These are phyloP conservation scores for Mallotus nudiflorus DNA, from an alignment of 345 rosid genomes.

Conservation along the genomic window DNA sequence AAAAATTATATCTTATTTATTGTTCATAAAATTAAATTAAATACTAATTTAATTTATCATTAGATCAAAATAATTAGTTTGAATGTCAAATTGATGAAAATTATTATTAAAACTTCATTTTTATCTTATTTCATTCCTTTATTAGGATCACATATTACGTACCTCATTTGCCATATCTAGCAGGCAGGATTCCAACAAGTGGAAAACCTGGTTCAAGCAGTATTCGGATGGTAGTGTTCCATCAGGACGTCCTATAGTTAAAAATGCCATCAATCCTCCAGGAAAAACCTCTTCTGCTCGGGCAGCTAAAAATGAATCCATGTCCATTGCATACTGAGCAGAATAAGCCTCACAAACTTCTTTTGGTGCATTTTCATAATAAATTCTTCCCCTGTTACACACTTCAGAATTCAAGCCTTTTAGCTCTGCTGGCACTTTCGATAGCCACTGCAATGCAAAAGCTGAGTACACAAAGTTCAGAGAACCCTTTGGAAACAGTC, in stretches of 20 bases:
- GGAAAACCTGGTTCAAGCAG: not conserved
- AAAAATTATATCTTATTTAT: too few species aligned
- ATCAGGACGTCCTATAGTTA: constrained; percentile 11
- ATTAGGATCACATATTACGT: too few species aligned
- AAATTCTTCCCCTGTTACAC: constrained; percentile 13
- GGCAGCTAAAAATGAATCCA: constrained; percentile 10
- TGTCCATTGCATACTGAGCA: constrained; percentile 13
- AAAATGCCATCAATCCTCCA: constrained; percentile 16
- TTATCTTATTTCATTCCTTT: too few species aligned
- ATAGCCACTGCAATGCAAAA: constrained; percentile 19
- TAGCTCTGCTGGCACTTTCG: constrained; percentile 3
- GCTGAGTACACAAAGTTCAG: constrained; percentile 13
- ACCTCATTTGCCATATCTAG: constrained; percentile 23
- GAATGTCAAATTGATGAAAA: too few species aligned
- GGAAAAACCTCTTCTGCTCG: constrained; percentile 20
- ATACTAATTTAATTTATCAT: too few species aligned
- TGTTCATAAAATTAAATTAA: too few species aligned
- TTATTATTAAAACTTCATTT: too few species aligned
- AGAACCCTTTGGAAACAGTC: constrained; percentile 14
- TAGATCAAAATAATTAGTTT: too few species aligned
- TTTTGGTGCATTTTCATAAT: constrained; percentile 3
- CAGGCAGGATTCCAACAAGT: constrained; percentile 13
- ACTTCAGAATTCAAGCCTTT: constrained; percentile 3
- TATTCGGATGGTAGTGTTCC: not conserved
- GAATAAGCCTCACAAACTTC: constrained; percentile 21